Evolutionary conservation across 2,329 filamentous ascomycete genomes (phyloP).

Genomic region (Calonectria crousiana): DNA sequence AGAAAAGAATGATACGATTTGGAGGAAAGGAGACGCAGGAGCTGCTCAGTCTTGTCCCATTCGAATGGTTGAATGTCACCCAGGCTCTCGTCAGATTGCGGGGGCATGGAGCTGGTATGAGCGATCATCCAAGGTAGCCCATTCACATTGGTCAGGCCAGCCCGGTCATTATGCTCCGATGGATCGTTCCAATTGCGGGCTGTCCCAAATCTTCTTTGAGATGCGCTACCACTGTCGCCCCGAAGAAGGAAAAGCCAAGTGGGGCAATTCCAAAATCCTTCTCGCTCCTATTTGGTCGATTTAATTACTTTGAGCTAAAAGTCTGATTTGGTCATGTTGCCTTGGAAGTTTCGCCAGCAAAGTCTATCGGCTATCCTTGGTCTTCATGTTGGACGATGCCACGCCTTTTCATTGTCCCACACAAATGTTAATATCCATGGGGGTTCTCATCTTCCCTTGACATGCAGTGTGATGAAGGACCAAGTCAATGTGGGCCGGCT

Average conservation of each 20-base stretch:
- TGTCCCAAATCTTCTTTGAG: background rate
- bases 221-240: background rate
- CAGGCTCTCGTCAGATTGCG: background rate
- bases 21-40: background rate
- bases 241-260: background rate
- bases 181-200: background rate
- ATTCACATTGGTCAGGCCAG: background rate
- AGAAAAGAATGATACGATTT: background rate
- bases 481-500: too few species aligned
- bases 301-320: background rate
- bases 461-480: too few species aligned
- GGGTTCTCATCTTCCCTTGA: too few species aligned
- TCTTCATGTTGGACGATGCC: background rate
- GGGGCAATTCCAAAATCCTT: background rate
- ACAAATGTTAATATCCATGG: background rate
- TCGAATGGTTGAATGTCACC: background rate
- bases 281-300: background rate
- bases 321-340: background rate
- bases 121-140: background rate
- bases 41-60: background rate
- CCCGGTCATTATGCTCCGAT: background rate
- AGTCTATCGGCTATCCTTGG: background rate
- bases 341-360: background rate
- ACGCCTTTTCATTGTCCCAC: background rate
- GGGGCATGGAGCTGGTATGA: background rate